These are phyloP conservation scores for Brassica juncea DNA, from an alignment of 345 rosid genomes.

Conservation along the genomic window DNA sequence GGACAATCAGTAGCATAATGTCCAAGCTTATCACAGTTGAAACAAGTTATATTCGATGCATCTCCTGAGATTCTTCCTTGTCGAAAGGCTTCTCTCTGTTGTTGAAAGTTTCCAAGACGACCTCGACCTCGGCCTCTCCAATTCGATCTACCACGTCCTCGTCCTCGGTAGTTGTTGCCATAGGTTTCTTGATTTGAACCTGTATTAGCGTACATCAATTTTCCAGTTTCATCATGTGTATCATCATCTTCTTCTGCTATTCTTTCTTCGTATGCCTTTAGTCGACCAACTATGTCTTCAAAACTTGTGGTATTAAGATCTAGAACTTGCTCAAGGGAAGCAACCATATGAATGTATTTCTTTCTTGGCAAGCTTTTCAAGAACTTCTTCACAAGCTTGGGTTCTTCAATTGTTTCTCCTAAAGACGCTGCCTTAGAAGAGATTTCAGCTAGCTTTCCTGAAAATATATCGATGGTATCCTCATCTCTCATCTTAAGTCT, in stretches of 20 bases:
- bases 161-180: not conserved
- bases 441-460: no score
- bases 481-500: no score
- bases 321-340: no score
- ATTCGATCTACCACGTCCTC: not conserved
- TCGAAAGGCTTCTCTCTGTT: not conserved
- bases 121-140: not conserved
- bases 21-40: not conserved
- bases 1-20: not conserved
- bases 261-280: not conserved
- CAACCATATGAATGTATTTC: no score
- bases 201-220: not conserved
- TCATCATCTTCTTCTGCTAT: not conserved
- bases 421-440: no score
- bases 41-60: not conserved
- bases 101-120: not conserved
- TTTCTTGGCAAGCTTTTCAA: no score
- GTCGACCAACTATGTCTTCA: no score
- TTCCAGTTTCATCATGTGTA: not conserved
- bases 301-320: no score
- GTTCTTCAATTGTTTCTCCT: no score
- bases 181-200: not conserved
- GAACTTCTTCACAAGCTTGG: no score
- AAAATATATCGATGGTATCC: no score
- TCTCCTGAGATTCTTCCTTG: not conserved